These are phyloP conservation scores for Boletus sensibilis DNA, from an alignment of 768 basidiomycete species.

Conservation along the genomic window DNA sequence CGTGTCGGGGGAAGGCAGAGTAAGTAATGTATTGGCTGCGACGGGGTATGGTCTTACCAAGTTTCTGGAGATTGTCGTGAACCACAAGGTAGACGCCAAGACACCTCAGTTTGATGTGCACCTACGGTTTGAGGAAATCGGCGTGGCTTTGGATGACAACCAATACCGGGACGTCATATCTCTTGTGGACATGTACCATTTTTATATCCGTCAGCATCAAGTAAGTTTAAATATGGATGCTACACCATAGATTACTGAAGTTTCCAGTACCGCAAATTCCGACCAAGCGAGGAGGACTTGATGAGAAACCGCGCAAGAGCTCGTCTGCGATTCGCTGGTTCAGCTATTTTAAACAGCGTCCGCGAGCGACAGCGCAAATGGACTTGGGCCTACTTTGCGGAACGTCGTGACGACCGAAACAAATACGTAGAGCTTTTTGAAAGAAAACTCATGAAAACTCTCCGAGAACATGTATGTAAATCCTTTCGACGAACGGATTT, in stretches of 20 bases:
- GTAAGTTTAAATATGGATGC: constrained; percentile 37
- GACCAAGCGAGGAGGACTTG: constrained; percentile 64
- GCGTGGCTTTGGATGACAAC: constrained; percentile 84
- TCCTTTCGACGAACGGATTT: not conserved
- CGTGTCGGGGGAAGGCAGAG: constrained; percentile 91
- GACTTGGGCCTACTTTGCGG: constrained; percentile 89
- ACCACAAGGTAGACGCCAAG: constrained; percentile 68
- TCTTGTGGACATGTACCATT: constrained; percentile 94
- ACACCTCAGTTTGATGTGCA: constrained; percentile 87
- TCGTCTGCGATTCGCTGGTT: constrained; percentile 73
- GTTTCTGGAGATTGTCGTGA: constrained; percentile 67
- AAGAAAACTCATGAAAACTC: constrained; percentile 57
- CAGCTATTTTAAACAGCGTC: constrained; percentile 78
- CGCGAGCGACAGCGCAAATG: constrained; percentile 81
- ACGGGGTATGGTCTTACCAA: constrained; percentile 1
- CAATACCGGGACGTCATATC: constrained; percentile 95
- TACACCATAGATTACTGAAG: constrained; percentile 10
- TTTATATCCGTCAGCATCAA: constrained; percentile 83
- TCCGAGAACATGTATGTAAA: constrained; percentile 53
- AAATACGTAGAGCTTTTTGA: constrained; percentile 84
- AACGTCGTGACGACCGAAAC: constrained; percentile 85
- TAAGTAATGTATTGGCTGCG: constrained; percentile 35
- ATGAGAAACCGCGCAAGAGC: constrained; percentile 60
- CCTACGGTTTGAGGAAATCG: constrained; percentile 90
- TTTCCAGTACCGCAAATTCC: constrained; percentile 72